Evolutionary conservation across 2,329 filamentous ascomycete genomes (phyloP), one percentile per base, ranked within the genome.

Genomic region (Mollisiaceae sp.): DNA sequence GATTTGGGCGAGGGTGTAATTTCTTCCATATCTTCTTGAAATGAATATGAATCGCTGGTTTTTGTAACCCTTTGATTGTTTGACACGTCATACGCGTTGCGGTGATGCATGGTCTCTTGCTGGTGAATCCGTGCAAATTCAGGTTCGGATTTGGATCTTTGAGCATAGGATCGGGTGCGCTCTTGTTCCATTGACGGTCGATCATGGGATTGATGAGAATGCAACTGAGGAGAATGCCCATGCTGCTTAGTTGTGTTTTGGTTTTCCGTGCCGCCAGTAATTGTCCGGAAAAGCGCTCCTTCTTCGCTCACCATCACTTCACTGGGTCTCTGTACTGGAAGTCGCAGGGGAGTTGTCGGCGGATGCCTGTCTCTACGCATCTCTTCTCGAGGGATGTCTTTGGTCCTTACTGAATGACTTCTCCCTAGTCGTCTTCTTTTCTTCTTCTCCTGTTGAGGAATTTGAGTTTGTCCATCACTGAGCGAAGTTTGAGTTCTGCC

Each of bases 41-140:
- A 50, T 20, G 45, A 50, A 50, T 20, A 50, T 22, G 45, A 22
- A n/a, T 24, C 45, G 22, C 12, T 22, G 8, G 20, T 50, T 24
- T 22, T n/a, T 22, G 20, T n/a, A 22, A 22, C 45, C 22, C 45
- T 22, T 24, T 11, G 45, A 12, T 12, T 8, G 20, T 24, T 50
- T 50, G 45, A 22, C 5, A 22, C 22, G 45, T 22, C 45, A 14
- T 50, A 11, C 22, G 20, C 20, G 12, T 50, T 22, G 18, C 45
- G 45, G 45, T 50, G 45, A 11, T 50, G 45, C n/a, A 24, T 50
- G 12, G 45, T 24, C 45, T 50, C 45, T 50, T 50, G 45, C n/a
- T 50, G 45, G 45, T 22, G 22, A 22, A 22, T 50, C 45, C 18
- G 45, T 20, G 45, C 20, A 20, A 50, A 50, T 22, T 50, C n/a